Evolutionary conservation across 495 filamentous ascomycete species (phyloP).

Genomic region (Aspergillus indologenus): DNA sequence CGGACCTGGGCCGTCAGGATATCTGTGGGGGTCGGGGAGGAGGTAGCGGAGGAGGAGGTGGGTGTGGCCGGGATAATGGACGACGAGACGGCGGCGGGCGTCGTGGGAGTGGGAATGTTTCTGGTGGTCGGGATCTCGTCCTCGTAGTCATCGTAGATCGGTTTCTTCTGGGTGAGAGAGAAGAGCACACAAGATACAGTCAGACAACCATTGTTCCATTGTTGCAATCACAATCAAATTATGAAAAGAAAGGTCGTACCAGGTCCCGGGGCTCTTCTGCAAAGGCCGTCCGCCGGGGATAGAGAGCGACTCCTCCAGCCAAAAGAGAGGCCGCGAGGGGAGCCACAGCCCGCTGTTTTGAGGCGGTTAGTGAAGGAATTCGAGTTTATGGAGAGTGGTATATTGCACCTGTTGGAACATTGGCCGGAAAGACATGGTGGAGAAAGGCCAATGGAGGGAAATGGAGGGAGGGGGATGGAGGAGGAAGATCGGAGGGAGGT

Average conservation of each 20-base stretch:
- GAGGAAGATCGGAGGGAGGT: constrained; percentile 8
- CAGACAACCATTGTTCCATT: neutral
- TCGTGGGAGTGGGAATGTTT: constrained; percentile 21
- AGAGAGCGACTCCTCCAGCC: constrained; percentile 51
- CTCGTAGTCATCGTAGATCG: constrained; percentile 79
- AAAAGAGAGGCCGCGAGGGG: constrained; percentile 54
- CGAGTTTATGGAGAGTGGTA: constrained; percentile 10
- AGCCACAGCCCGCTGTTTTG: constrained; percentile 52
- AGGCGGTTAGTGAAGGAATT: constrained; percentile 23
- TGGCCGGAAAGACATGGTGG: constrained; percentile 47
- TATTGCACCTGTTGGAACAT: constrained; percentile 43
- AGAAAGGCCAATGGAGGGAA: constrained; percentile 23
- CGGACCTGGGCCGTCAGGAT: constrained; percentile 82
- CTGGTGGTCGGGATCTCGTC: constrained; percentile 29
- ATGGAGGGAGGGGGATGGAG: constrained; percentile 4
- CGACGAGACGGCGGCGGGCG: constrained; percentile 20
- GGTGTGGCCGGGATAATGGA: constrained; percentile 15
- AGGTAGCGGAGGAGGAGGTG: constrained; percentile 29
- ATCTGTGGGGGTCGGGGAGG: constrained; percentile 80
- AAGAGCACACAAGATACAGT: too few species aligned
- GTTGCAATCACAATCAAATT: constrained; percentile 4
- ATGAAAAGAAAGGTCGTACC: constrained; percentile 20
- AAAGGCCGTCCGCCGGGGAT: constrained; percentile 49
- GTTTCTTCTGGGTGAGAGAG: constrained; percentile 56
- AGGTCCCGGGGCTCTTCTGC: constrained; percentile 53